These are phyloP conservation scores for Taxillus chinensis DNA, from an alignment of 164 flowering plant genomes.

Conservation along the genomic window DNA sequence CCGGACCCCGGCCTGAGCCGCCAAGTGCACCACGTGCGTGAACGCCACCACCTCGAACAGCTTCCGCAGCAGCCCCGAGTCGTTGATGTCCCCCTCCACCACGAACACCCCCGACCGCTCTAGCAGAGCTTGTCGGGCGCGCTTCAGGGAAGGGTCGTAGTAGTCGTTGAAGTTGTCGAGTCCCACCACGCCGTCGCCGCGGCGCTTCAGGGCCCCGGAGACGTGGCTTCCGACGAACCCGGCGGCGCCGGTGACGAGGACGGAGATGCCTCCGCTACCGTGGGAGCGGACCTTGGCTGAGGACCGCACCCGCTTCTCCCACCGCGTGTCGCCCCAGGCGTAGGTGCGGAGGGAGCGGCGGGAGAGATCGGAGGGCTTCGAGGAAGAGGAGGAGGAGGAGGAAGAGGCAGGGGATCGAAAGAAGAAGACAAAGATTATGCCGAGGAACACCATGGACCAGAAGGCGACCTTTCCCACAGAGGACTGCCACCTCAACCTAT, in stretches of 20 bases:
- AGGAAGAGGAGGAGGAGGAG: conserved; percentile 6
- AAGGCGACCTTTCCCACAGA: conserved; percentile 55
- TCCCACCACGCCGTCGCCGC: conserved; percentile 89
- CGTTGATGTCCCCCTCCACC: conserved; percentile 87
- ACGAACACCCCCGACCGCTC: conserved; percentile 64
- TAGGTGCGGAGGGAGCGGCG: conserved; percentile 40
- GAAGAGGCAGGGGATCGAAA: conserved; percentile 24
- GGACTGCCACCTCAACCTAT: conserved; percentile 45
- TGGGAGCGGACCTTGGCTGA: conserved; percentile 56
- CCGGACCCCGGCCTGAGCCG: conserved; percentile 94
- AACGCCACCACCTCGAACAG: conserved; percentile 72
- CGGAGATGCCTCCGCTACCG: conserved; percentile 46
- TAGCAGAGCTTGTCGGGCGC: conserved; percentile 65
- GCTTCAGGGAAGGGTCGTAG: conserved; percentile 66
- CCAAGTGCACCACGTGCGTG: conserved; percentile 87
- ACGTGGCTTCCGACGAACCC: conserved; percentile 92
- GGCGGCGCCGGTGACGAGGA: conserved; percentile 88
- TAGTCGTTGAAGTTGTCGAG: conserved; percentile 79
- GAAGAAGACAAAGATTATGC: conserved; percentile 52
- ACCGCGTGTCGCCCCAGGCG: conserved; percentile 50
- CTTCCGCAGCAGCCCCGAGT: conserved; percentile 42
- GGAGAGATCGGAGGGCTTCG: conserved; percentile 29
- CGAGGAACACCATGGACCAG: conserved; percentile 52
- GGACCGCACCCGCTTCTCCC: conserved; percentile 65
- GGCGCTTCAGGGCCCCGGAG: conserved; percentile 59